phyloP scores from a whole-genome alignment of 768 basidiomycete species.

The Serendipita sp. region DNA sequence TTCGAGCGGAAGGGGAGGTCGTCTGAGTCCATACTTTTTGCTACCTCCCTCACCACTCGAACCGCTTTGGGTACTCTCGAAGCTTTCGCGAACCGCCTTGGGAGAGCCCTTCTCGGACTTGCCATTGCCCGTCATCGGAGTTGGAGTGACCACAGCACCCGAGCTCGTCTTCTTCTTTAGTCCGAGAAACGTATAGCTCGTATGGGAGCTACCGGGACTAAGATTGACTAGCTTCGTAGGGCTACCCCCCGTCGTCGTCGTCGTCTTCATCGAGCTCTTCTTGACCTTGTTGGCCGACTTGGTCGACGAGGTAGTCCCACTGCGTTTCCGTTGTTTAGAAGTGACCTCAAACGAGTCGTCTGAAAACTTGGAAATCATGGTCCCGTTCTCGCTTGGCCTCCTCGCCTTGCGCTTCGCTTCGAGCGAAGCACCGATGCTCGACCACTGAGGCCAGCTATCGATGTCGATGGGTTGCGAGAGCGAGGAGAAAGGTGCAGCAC shows the following conservation, averaged over 20 bases:
- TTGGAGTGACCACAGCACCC: not conserved
- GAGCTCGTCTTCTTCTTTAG: not conserved
- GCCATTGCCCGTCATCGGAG: too few relatives aligned
- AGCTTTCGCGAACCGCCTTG: not conserved
- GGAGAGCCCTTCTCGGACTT: not conserved
- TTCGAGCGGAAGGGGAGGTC: slow-evolving; percentile 1
- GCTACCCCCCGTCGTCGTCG: slow-evolving; percentile 64
- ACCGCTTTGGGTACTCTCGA: not conserved
- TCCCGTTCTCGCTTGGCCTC: not conserved
- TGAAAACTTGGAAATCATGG: slow-evolving; percentile 3
- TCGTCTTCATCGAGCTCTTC: slow-evolving; percentile 73
- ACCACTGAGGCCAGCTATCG: slow-evolving; percentile 1
- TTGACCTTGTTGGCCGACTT: slow-evolving; percentile 27
- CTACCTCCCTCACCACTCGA: not conserved
- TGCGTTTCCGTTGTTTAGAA: not conserved
- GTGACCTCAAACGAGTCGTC: not conserved
- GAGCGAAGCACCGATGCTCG: not conserved
- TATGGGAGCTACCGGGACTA: not conserved
- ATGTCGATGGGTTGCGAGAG: not conserved
- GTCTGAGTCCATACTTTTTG: not conserved
- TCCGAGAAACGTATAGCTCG: not conserved
- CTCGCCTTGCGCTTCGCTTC: not conserved
- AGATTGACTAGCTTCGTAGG: slow-evolving; percentile 36
- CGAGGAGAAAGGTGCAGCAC: not conserved
- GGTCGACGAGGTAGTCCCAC: slow-evolving; percentile 17